Evolutionary conservation across 345 rosid species (phyloP).

Genomic region (Eucalyptus viminalis): DNA sequence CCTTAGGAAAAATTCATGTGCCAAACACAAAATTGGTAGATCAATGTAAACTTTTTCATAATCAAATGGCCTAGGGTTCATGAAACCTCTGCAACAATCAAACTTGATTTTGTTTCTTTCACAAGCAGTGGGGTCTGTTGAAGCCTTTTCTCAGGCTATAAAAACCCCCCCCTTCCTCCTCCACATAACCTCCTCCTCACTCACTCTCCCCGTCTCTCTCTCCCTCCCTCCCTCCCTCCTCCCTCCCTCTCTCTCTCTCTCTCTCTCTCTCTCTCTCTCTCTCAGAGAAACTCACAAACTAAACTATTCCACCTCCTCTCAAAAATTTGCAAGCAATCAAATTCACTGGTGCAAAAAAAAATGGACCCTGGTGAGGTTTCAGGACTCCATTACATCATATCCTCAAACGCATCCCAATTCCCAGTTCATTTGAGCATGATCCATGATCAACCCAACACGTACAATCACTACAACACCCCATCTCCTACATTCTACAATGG

Average conservation of each 20-base stretch:
- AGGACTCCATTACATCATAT: constrained; percentile 26
- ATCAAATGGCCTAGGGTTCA: neutral
- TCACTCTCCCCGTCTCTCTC: neutral
- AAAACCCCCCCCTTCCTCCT: constrained; percentile 13
- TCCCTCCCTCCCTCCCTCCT: neutral
- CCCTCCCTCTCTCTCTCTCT: neutral
- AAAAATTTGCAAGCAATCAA: neutral
- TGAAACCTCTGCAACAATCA: neutral
- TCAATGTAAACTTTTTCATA: constrained; percentile 1
- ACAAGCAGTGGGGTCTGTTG: constrained; percentile 24
- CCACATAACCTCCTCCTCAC: neutral
- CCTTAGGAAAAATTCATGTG: neutral
- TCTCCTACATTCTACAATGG: constrained; percentile 1
- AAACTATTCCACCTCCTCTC: neutral
- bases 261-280: neutral
- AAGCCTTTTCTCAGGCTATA: constrained; percentile 32
- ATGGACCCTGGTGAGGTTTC: constrained; percentile 55
- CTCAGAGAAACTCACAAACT: neutral
- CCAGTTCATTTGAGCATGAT: constrained; percentile 23
- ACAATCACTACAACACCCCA: neutral
- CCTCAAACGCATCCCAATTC: constrained; percentile 25
- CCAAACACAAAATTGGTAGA: constrained; percentile 16
- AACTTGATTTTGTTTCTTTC: neutral
- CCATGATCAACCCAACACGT: neutral
- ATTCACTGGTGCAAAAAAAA: neutral